These are phyloP conservation scores for Neospermospora avenae DNA, from an alignment of 2,329 filamentous ascomycete genomes.

Conservation along the genomic window DNA sequence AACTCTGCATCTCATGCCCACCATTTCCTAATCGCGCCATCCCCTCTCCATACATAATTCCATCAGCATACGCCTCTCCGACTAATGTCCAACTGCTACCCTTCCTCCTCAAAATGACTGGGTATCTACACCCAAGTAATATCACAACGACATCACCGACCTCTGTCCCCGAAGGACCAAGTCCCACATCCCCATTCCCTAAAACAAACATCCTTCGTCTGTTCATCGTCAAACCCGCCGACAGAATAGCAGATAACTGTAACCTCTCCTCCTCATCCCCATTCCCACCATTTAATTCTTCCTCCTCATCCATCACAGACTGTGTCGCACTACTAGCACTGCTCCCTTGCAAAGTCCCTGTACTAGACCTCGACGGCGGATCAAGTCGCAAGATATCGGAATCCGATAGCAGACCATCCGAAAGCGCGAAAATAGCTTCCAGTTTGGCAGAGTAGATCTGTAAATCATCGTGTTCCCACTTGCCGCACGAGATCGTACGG, in stretches of 20 bases:
- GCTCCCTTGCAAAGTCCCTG: neutral
- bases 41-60: constrained; percentile 30
- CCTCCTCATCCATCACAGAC: constrained; percentile 7
- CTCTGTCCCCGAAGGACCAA: constrained; percentile 22
- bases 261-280: constrained; percentile 16
- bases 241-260: constrained; percentile 20
- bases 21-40: constrained; percentile 17
- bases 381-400: constrained; percentile 13
- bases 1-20: constrained; percentile 7
- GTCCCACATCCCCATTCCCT: constrained; percentile 13
- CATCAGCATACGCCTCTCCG: constrained; percentile 31
- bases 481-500: constrained; percentile 27
- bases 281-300: neutral
- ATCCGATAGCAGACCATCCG: constrained; percentile 5
- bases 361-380: constrained; percentile 8
- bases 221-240: constrained; percentile 27
- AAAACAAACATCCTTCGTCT: constrained; percentile 23
- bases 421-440: constrained; percentile 20
- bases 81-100: constrained; percentile 21
- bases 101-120: constrained; percentile 24
- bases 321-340: neutral
- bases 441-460: constrained; percentile 20
- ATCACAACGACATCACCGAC: constrained; percentile 26
- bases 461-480: constrained; percentile 21
- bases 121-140: constrained; percentile 29